Percentiles rank a stretch among this genome's conserved stretches.
phyloP scores from a whole-genome alignment of 2,329 filamentous ascomycete genomes.

The Diaporthe destruens region DNA sequence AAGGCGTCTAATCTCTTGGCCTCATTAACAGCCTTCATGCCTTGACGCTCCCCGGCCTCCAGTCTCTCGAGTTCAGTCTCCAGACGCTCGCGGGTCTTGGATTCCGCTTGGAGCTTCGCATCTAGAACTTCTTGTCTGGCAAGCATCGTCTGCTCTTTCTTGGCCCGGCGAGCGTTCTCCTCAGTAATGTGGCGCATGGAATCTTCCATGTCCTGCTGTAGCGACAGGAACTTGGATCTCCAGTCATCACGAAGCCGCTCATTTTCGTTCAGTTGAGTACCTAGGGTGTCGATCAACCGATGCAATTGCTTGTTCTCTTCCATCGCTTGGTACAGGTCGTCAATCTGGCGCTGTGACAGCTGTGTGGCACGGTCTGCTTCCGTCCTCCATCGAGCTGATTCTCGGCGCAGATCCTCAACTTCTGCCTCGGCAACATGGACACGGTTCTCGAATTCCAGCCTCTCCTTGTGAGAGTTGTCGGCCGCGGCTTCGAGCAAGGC shows the following conservation, averaged over 20 bases:
- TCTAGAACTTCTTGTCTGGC: constrained; percentile 86
- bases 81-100: constrained; percentile 75
- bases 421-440: constrained; percentile 67
- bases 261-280: constrained; percentile 86
- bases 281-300: constrained; percentile 78
- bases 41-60: constrained; percentile 73
- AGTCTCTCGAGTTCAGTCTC: constrained; percentile 76
- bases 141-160: constrained; percentile 82
- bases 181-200: constrained; percentile 84
- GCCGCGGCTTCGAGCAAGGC: constrained; percentile 78
- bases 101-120: constrained; percentile 80
- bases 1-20: constrained; percentile 70
- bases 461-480: constrained; percentile 65
- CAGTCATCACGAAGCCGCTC: constrained; percentile 86
- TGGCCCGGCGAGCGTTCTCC: constrained; percentile 83
- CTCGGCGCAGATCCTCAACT: constrained; percentile 66
- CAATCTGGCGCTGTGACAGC: constrained; percentile 60
- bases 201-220: constrained; percentile 88
- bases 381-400: constrained; percentile 70
- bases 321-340: constrained; percentile 61
- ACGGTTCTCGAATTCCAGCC: constrained; percentile 68
- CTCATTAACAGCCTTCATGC: constrained; percentile 73
- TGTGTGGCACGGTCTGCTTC: constrained; percentile 72
- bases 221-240: constrained; percentile 83
- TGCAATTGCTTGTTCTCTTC: constrained; percentile 80